phyloP scores from a whole-genome alignment of 1,284 basidiomycete species.

The Cystobasidium sp. region DNA sequence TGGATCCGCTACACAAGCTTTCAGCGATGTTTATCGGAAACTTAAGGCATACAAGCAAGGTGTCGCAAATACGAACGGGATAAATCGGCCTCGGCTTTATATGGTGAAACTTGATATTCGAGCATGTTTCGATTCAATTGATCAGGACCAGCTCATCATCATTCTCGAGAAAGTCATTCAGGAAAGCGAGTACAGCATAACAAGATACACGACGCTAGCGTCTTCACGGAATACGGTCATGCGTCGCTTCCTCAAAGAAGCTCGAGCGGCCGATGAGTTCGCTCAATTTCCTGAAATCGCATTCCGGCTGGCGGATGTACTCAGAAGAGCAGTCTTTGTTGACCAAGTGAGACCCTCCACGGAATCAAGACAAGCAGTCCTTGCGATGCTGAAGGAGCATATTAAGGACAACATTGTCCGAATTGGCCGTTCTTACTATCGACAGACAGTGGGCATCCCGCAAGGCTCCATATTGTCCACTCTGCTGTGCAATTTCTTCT shows the following conservation, averaged over 20 bases:
- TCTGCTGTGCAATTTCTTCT: slow-evolving; percentile 84
- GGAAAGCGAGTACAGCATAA: slow-evolving; percentile 61
- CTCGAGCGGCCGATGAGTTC: slow-evolving; percentile 67
- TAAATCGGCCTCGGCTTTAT: slow-evolving; percentile 68
- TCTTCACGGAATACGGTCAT: slow-evolving; percentile 63
- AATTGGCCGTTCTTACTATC: slow-evolving; percentile 77
- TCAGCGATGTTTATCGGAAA: slow-evolving; percentile 76
- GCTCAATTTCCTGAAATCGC: slow-evolving; percentile 70
- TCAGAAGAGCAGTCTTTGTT: slow-evolving; percentile 80
- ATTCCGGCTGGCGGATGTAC: slow-evolving; percentile 65
- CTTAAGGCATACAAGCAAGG: slow-evolving; percentile 74
- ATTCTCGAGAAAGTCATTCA: slow-evolving; percentile 69
- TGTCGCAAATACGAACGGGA: slow-evolving; percentile 40
- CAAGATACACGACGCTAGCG: slow-evolving; percentile 68
- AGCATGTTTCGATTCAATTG: slow-evolving; percentile 95
- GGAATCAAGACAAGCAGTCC: slow-evolving; percentile 65
- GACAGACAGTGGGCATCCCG: slow-evolving; percentile 88
- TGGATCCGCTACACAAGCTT: slow-evolving; percentile 80
- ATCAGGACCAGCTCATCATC: slow-evolving; percentile 79
- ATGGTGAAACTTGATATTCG: slow-evolving; percentile 96
- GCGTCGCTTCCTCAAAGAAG: slow-evolving; percentile 66
- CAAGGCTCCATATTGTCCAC: slow-evolving; percentile 92
- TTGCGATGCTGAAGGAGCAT: slow-evolving; percentile 81
- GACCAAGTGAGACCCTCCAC: slow-evolving; percentile 76
- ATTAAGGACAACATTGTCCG: slow-evolving; percentile 90